These are phyloP conservation scores for Aschersonia sp. DNA, from an alignment of 2,329 filamentous ascomycete species.

Conservation along the genomic window DNA sequence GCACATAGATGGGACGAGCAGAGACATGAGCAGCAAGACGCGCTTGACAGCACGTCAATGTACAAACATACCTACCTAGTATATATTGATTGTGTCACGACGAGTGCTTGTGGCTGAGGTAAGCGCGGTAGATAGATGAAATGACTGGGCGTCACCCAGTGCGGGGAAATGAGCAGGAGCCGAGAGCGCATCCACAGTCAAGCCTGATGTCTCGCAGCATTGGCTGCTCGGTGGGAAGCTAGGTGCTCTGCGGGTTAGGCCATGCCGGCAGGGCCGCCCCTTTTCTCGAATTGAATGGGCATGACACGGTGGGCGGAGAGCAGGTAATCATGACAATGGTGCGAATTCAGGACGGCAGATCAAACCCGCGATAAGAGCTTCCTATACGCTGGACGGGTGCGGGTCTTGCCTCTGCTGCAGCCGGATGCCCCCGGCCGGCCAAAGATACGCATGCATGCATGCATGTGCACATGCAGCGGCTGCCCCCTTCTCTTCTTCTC, in stretches of 20 bases:
- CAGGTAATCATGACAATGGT: neutral
- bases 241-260: too few species aligned
- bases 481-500: neutral
- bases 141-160: too few species aligned
- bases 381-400: neutral
- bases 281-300: too few species aligned
- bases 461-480: neutral
- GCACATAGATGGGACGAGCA: too few species aligned
- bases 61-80: too few species aligned
- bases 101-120: neutral
- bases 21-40: too few species aligned
- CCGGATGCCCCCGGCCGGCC: neutral
- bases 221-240: neutral
- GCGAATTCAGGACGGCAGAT: neutral
- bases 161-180: neutral
- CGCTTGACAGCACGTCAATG: too few species aligned
- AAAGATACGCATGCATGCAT: neutral
- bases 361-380: neutral
- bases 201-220: neutral
- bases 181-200: neutral
- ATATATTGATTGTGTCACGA: neutral
- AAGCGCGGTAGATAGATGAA: neutral
- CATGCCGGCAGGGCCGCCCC: too few species aligned
- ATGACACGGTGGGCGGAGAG: too few species aligned
- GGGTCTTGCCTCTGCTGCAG: neutral